phyloP scores from a whole-genome alignment of 371 early-diverging fungal genomes.

The Smittium culicis region DNA sequence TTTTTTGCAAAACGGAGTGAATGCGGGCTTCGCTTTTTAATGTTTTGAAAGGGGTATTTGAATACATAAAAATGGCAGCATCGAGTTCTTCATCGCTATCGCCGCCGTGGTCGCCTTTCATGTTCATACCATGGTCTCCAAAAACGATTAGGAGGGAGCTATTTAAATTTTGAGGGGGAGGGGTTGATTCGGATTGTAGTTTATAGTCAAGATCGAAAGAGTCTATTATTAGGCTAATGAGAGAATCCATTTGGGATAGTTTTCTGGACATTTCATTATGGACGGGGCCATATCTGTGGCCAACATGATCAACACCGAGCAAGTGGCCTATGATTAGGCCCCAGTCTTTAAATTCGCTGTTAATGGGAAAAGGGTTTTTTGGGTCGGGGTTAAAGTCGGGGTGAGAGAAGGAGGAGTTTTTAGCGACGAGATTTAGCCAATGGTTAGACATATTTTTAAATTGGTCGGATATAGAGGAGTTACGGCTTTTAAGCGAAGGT shows the following conservation, averaged over 20 bases:
- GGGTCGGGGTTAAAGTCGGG: background rate
- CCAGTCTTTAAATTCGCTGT: no score
- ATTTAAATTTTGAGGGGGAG: conserved; percentile 17
- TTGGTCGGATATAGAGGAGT: background rate
- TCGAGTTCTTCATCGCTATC: conserved; percentile 78
- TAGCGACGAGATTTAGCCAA: conserved; percentile 21
- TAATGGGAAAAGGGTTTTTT: no score
- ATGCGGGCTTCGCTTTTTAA: conserved; percentile 8
- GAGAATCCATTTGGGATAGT: conserved; percentile 65
- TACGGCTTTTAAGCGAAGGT: no score
- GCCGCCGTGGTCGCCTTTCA: conserved; percentile 98
- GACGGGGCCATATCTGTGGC: conserved; percentile 81
- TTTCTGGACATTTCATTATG: conserved; percentile 74
- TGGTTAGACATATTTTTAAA: conserved; percentile 9
- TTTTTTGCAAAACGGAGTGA: conserved; percentile 16
- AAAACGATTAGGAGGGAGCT: conserved; percentile 70
- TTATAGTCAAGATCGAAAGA: conserved; percentile 39
- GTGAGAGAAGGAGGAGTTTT: conserved; percentile 8
- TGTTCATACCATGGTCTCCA: conserved; percentile 98
- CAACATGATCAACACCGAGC: conserved; percentile 93
- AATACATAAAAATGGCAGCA: conserved; percentile 68
- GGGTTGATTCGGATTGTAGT: background rate
- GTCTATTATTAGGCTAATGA: conserved; percentile 49
- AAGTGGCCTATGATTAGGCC: conserved; percentile 77
- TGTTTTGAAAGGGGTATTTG: conserved; percentile 6